Evolutionary conservation across 208 protist species (phyloP).

Genomic region (Crithidia thermophila): DNA sequence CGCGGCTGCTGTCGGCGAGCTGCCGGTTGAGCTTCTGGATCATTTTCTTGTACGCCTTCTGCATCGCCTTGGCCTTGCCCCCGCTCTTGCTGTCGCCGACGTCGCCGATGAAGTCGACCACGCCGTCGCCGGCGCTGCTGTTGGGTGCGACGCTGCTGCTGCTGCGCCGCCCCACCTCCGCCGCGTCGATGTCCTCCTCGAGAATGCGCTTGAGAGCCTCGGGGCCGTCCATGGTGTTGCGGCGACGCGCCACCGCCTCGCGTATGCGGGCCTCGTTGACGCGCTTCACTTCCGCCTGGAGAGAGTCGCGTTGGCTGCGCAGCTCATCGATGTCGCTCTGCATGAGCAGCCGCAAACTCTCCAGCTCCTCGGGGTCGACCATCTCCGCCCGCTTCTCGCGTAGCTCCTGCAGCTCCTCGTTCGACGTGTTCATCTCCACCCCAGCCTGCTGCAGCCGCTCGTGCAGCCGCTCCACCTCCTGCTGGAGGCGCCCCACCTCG

Average conservation of each 20-base stretch:
- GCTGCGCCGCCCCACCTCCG: background rate
- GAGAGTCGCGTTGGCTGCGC: slow-evolving; percentile 47
- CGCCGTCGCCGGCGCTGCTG: background rate
- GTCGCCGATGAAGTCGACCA: background rate
- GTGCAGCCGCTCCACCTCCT: slow-evolving; percentile 47
- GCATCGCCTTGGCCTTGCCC: slow-evolving; percentile 28
- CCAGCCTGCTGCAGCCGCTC: slow-evolving; percentile 41
- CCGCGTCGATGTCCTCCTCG: slow-evolving; percentile 17
- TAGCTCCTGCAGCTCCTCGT: slow-evolving; percentile 46
- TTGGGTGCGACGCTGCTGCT: background rate
- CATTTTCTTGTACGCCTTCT: slow-evolving; percentile 54
- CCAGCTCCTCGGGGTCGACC: slow-evolving; percentile 67
- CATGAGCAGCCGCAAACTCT: slow-evolving; percentile 76
- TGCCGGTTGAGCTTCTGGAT: slow-evolving; percentile 65
- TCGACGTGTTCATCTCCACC: slow-evolving; percentile 43
- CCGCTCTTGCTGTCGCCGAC: slow-evolving; percentile 17
- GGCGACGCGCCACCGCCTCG: slow-evolving; percentile 21
- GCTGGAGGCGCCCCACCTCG: slow-evolving; percentile 51
- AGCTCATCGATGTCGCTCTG: slow-evolving; percentile 80
- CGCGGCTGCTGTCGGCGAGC: slow-evolving; percentile 53
- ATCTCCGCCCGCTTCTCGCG: slow-evolving; percentile 48
- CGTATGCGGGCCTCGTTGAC: slow-evolving; percentile 32
- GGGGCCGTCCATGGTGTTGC: slow-evolving; percentile 16
- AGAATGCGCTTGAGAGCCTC: slow-evolving; percentile 31
- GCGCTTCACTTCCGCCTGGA: slow-evolving; percentile 50